Percentiles rank a stretch among this genome's conserved stretches.
Evolutionary conservation across 225 moss, liverwort and hornwort genomes (phyloP).

Genomic region (Pleurozium schreberi): DNA sequence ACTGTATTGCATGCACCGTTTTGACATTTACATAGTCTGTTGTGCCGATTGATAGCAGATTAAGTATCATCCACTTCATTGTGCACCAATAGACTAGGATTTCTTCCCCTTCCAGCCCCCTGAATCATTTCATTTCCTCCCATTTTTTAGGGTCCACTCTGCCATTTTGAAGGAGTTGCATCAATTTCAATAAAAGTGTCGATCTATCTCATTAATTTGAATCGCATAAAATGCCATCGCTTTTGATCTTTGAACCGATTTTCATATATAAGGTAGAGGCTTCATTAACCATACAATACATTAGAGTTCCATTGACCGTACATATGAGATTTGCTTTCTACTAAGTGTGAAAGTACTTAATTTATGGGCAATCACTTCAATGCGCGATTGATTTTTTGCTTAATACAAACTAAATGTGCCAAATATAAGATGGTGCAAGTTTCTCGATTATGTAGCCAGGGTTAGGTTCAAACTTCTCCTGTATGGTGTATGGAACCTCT

Average conservation of each 20-base stretch:
- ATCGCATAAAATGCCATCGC: too few species aligned
- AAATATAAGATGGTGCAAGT: background rate
- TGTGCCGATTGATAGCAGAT: background rate
- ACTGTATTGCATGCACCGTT: background rate
- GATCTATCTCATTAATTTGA: background rate
- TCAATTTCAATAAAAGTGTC: too few species aligned
- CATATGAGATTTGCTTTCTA: background rate
- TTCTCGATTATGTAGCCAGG: background rate
- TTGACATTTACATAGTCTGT: background rate
- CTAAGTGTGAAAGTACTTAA: background rate
- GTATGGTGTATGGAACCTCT: background rate
- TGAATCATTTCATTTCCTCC: background rate
- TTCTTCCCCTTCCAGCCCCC: background rate
- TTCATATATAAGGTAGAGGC: too few species aligned
- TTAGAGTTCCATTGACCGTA: background rate
- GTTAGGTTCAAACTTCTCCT: background rate
- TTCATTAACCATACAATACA: too few species aligned
- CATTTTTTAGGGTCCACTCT: background rate
- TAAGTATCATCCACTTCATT: background rate
- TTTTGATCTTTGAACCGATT: background rate
- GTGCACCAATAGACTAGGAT: background rate
- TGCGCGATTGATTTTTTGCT: background rate
- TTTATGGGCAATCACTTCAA: background rate
- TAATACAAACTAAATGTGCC: background rate
- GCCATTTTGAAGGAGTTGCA: background rate